Evolutionary conservation across 1,139 yeast species (phyloP), one percentile per base, ranked within the genome.

Genomic region (Trichomonascaceae sp.): DNA sequence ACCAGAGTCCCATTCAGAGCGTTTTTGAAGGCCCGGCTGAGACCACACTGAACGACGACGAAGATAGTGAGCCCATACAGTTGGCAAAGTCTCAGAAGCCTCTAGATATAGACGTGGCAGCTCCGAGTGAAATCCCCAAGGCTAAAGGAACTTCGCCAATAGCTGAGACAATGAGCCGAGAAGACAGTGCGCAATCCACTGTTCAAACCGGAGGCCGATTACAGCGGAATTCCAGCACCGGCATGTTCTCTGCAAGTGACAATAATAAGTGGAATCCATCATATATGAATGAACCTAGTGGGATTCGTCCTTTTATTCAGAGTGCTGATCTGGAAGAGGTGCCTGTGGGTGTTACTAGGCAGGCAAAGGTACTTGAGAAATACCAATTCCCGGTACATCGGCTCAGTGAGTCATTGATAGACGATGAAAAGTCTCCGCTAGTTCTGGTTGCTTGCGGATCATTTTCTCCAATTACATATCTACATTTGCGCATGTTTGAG

Each of bases 391-490:
- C 99, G 1, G 80, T 85, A 1, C 97, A 93, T 70, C 75, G 98
- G 58, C 75, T 93, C 55, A 86, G 90, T 32, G 81, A 84, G 36
- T 79, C 79, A 51, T 72, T 93, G 66, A 74, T 81, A 57, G 95
- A 90, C 64, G 83, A 87, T 55, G 75, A 84, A 57, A 91, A 91
- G 70, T 80, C 84, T 60, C 99, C 99, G 1, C 76, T 93, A 60
- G 97, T 93, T 15, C 80, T 93, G 55, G 98, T 93, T 30, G 98
- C 99, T 1, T 93, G 99, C 71, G 99, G 99, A 5, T 89, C 96
- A 5, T 93, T 93, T 67, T 87, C 96, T 1, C 99, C 99, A 41
- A 83, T 93, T 53, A 93, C 99, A 0, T 93, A 93, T 69, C 76
- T 93, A 55, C 99, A 93, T 70, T 74, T 93, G 66, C 79, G 99